phyloP scores from a whole-genome alignment of 352 stramenopile genomes.

The Pseudoperonospora humuli region DNA sequence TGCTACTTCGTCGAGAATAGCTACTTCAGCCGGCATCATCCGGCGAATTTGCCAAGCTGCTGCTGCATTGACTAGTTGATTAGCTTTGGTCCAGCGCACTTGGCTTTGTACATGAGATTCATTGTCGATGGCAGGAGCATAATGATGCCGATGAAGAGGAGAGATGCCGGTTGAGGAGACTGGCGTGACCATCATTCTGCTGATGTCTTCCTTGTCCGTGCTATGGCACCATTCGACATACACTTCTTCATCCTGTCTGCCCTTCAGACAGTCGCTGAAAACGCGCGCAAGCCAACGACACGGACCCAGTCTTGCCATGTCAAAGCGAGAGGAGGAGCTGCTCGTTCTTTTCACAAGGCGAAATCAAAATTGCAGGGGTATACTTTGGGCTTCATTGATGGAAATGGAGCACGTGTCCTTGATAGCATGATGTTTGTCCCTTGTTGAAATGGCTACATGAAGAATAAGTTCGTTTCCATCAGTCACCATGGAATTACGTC shows the following conservation, averaged over 20 bases:
- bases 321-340: not conserved
- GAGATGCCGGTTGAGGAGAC: slow-evolving; percentile 6
- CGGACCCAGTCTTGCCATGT: not conserved
- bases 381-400: not conserved
- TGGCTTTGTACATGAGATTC: not conserved
- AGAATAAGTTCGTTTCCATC: no score
- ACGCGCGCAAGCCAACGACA: slow-evolving; percentile 2
- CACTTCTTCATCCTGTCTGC: slow-evolving; percentile 3
- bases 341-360: not conserved
- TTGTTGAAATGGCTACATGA: no score
- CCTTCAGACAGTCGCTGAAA: slow-evolving; percentile 8
- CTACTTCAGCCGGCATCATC: slow-evolving; percentile 7
- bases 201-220: not conserved
- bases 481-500: no score
- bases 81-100: slow-evolving; percentile 7
- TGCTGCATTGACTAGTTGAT: slow-evolving; percentile 8
- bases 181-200: slow-evolving; percentile 1
- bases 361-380: slow-evolving; percentile 1
- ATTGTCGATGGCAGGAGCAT: not conserved
- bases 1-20: not conserved
- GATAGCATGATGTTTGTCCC: no score
- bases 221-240: not conserved
- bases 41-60: slow-evolving; percentile 16
- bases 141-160: slow-evolving; percentile 6
- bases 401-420: no score